A percentile compares a stretch with the other conserved stretches of the same genome.
These are phyloP conservation scores for Gentiana straminea DNA, from an alignment of 257 asterid species.

Conservation along the genomic window DNA sequence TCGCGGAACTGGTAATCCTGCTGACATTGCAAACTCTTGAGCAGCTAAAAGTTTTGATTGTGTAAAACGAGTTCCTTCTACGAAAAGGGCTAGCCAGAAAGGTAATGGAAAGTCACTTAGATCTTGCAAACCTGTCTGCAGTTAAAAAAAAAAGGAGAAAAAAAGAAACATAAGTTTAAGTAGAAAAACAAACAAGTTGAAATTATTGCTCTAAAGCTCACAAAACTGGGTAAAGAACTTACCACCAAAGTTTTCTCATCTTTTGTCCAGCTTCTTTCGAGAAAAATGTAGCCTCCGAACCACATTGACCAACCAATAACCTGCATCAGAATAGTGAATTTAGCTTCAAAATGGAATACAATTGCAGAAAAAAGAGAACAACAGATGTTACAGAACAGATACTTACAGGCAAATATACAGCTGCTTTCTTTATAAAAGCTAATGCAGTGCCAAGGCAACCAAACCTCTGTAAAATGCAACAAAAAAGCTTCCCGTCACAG, in stretches of 20 bases:
- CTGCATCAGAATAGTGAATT: constrained; percentile 17
- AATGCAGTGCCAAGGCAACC: constrained; percentile 74
- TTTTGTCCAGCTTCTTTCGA: constrained; percentile 65
- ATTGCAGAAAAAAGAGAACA: neutral
- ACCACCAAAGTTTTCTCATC: constrained; percentile 66
- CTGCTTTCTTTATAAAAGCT: constrained; percentile 53
- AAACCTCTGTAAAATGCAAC: constrained; percentile 34
- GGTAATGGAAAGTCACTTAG: constrained; percentile 49
- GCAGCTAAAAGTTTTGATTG: constrained; percentile 59
- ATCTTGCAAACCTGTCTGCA: constrained; percentile 53
- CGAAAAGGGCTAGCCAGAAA: constrained; percentile 75
- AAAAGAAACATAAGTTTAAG: constrained; percentile 5
- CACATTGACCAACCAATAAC: constrained; percentile 89
- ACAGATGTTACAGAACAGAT: neutral
- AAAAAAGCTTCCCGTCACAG: neutral
- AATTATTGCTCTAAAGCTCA: constrained; percentile 9
- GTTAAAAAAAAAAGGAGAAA: constrained; percentile 11
- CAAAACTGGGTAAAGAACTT: constrained; percentile 5
- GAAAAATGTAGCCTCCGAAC: constrained; percentile 57
- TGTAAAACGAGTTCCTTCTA: constrained; percentile 80
- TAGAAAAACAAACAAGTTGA: neutral
- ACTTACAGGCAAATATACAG: constrained; percentile 57
- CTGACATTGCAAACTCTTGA: constrained; percentile 51
- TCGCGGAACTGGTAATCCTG: constrained; percentile 56
- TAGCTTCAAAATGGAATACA: neutral